Base-by-base conservation (phyloP, 768 basidiomycete species). In the Pleurotus sapidus region DNA sequence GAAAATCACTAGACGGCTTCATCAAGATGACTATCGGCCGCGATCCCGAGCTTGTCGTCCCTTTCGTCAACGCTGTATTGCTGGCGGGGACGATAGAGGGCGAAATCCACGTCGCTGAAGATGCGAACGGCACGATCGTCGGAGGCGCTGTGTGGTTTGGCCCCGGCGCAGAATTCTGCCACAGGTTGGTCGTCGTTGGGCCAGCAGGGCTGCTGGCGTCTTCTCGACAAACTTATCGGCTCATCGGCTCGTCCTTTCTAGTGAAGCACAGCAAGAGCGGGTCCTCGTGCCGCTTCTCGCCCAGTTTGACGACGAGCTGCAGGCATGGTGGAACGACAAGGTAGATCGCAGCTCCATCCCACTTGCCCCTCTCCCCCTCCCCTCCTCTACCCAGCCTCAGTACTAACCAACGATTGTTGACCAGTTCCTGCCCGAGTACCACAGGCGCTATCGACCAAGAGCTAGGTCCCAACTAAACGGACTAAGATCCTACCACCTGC, bases 91-190 rank as follows among this genome's bases (percentile, higher is more conserved):
- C 20, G 14, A 60, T 64, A 37, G 62, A 60, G 38, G 62, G 64
- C 17, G 62, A 59, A 48, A 57, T 65, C 9, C 61, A 59, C 30
- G 58, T 63, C 34, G 62, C 64, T 18, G 56, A 61, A 60, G 57
- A 59, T 39, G n/a, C n/a, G n/a, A 34, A 40, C 6, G 56, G 56
- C 25, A 34, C 39, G 8, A 20, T 63, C 51, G 49, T 61, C 23
- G 60, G 58, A 25, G 60, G 24, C 30, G 64, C 64, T 25, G 45
- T 63, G 27, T 65, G 64, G 62, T 65, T 65, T 56, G 62, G 64
- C 15, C 64, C 64, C 27, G 62, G 62, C 11, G 58, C 59, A 47
- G 61, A 63, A 30, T 57, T 61, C 45, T 60, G 58, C 42, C 30
- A 54, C 7, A 62, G 61, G 61, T 60, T 49, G 3, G n/a, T 24